Evolutionary conservation across 2,329 filamentous ascomycete genomes (phyloP), one percentile per base, ranked within the genome.

Genomic region (Polychaeton citri): DNA sequence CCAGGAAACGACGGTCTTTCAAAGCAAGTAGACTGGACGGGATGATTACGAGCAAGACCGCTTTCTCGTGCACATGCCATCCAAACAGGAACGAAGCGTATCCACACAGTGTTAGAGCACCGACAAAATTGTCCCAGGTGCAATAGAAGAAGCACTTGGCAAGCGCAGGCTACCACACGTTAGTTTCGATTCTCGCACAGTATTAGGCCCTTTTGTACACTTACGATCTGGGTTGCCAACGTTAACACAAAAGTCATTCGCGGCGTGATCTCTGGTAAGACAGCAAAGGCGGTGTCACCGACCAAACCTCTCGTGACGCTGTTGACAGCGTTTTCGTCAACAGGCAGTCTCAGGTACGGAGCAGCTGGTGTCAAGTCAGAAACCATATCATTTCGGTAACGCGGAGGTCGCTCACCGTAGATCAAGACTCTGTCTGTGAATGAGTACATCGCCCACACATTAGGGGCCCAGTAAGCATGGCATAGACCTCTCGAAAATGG

Each of bases 51-150:
- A 96, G 73, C 16, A 98, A 71, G 38, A 98, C 82, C 2, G 90
- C 90, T 61, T 98, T 98, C 56, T 98, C 90, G 51, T 98, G 90
- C 6, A 98, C 90, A 54, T 98, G 90, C 86, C 88, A 98, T 38
- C 90, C 88, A 49, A 96, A 96, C 7, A 98, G 70, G 63, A 98
- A 98, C 0, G 88, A 95, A 0, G 88, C 82, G 54, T 95, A 98
- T 39, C 84, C 90, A 53, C 90, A 96, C 12, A 96, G 74, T 0
- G 88, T 95, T 31, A 94, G 73, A 1, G 85, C 80, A 3, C 85
- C 85, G 30, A 96, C 72, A 54, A 98, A 96, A 38, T 74, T 81
- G 43, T 93, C 81, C 83, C 85, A 94, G 1, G 75, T 84, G 2
- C 86, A 85, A 34, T 72, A 68, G 32, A 74, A 53, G 63, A 94